Percentiles rank a stretch among this genome's conserved stretches.
These are phyloP conservation scores for Chrysophaeum taylorii DNA, from an alignment of 352 stramenopile genomes.

Conservation along the genomic window DNA sequence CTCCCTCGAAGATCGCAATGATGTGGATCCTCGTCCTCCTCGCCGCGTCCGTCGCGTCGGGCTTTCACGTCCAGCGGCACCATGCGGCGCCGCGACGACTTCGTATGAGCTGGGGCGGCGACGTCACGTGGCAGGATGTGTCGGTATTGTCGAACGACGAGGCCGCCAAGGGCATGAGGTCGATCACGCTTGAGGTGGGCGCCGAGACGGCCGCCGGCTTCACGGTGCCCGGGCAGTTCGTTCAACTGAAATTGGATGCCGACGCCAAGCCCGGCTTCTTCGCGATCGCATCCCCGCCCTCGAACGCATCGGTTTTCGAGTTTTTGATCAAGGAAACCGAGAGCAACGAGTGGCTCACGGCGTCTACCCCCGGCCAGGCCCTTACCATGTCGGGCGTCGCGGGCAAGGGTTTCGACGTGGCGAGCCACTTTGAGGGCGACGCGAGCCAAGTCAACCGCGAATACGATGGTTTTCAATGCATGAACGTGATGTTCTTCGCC, in stretches of 20 bases:
- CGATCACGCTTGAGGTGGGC: background rate
- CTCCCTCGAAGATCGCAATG: too few species aligned
- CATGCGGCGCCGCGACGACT: too few species aligned
- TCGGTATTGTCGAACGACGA: background rate
- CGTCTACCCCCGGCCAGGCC: slow-evolving; percentile 10
- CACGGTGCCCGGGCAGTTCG: background rate
- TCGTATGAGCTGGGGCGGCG: slow-evolving; percentile 1
- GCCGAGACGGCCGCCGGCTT: background rate
- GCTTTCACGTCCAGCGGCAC: too few species aligned
- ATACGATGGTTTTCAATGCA: slow-evolving; percentile 31
- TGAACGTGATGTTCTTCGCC: slow-evolving; percentile 55
- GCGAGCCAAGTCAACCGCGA: slow-evolving; percentile 26
- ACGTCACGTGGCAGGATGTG: background rate
- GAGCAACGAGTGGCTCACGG: slow-evolving; percentile 22
- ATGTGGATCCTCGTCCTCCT: too few species aligned
- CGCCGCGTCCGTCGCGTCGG: too few species aligned
- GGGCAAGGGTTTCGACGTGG: slow-evolving; percentile 4
- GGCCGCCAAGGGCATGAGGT: background rate
- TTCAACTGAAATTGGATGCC: background rate
- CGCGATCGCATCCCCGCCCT: slow-evolving; percentile 28
- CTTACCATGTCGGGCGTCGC: slow-evolving; percentile 16
- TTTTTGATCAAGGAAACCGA: slow-evolving; percentile 34
- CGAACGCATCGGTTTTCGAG: slow-evolving; percentile 16
- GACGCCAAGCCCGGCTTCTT: slow-evolving; percentile 25
- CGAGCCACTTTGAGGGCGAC: slow-evolving; percentile 1